Percentiles rank a stretch among this genome's conserved stretches.
Evolutionary conservation across 208 protist genomes (phyloP).

Genomic region (Acanthamoeba castellanii): DNA sequence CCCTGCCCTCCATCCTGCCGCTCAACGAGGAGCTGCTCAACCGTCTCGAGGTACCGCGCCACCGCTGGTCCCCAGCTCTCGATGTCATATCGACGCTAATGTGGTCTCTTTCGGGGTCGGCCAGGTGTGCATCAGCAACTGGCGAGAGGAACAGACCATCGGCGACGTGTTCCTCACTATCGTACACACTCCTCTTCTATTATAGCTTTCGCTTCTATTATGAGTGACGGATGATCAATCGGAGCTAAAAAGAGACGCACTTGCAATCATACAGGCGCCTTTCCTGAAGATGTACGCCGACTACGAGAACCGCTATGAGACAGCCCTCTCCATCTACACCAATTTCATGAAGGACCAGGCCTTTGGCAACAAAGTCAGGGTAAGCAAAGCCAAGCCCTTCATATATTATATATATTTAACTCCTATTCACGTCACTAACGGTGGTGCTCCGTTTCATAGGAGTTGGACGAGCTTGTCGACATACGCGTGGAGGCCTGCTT

Average conservation of each 20-base stretch:
- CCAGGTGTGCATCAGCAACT: slow-evolving; percentile 66
- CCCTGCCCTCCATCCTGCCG: slow-evolving; percentile 51
- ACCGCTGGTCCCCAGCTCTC: background rate
- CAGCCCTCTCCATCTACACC: slow-evolving; percentile 70
- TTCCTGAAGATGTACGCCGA: slow-evolving; percentile 74
- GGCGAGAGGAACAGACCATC: slow-evolving; percentile 63
- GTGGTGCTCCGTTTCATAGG: background rate
- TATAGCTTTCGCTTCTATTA: no score
- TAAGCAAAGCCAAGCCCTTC: background rate
- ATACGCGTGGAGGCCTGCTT: slow-evolving; percentile 68
- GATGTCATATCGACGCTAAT: background rate
- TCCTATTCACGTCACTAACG: background rate
- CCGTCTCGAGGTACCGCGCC: slow-evolving; percentile 17
- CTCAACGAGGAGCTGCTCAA: slow-evolving; percentile 69
- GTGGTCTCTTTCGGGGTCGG: background rate
- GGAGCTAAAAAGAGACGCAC: background rate
- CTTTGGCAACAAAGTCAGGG: slow-evolving; percentile 66
- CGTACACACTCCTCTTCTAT: background rate
- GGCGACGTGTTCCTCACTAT: slow-evolving; percentile 73
- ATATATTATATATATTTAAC: background rate
- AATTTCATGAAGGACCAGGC: slow-evolving; percentile 70
- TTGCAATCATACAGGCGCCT: background rate
- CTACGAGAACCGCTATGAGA: slow-evolving; percentile 73
- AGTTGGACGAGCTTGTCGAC: slow-evolving; percentile 63
- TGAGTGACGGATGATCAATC: background rate